Percentiles rank a stretch among this genome's conserved stretches.
Conservation (phyloP, 2,329 filamentous ascomycete genomes). For the Bretziella fagacearum region DNA sequence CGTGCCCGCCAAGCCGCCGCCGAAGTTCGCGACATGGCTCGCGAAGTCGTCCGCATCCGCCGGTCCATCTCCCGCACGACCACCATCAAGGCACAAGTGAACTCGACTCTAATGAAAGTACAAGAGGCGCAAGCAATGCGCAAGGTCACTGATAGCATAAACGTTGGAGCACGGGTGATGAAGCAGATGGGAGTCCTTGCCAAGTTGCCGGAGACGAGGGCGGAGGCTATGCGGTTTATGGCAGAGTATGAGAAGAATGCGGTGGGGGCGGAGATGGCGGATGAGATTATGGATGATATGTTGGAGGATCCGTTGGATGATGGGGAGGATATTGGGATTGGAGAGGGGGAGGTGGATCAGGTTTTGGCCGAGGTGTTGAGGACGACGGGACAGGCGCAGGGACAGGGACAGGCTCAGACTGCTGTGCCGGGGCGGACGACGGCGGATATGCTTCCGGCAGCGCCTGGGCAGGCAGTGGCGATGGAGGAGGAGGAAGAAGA, state of each 20-base stretch:
- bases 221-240: slow-evolving; percentile 78
- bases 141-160: slow-evolving; percentile 88
- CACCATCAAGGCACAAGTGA: slow-evolving; percentile 81
- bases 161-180: slow-evolving; percentile 81
- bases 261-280: slow-evolving; percentile 95
- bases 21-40: slow-evolving; percentile 76
- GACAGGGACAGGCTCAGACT: slow-evolving; percentile 31
- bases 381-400: slow-evolving; percentile 42
- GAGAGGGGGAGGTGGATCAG: slow-evolving; percentile 75
- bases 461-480: slow-evolving; percentile 31
- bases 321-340: slow-evolving; percentile 12
- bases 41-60: slow-evolving; percentile 69
- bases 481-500: slow-evolving; percentile 47
- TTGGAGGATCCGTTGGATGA: slow-evolving; percentile 53
- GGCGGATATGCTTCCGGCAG: slow-evolving; percentile 34
- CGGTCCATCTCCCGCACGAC: slow-evolving; percentile 57
- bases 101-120: slow-evolving; percentile 92
- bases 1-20: slow-evolving; percentile 62
- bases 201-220: slow-evolving; percentile 60
- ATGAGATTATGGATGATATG: slow-evolving; percentile 66
- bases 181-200: slow-evolving; percentile 85
- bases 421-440: too few relatives aligned
- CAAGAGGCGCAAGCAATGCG: slow-evolving; percentile 89
- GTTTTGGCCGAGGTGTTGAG: slow-evolving; percentile 81
- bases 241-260: slow-evolving; percentile 84